Evolutionary conservation across 108 stramenopile genomes (phyloP), one percentile per base, ranked within the genome.

Genomic region (Cyclotella baltica): DNA sequence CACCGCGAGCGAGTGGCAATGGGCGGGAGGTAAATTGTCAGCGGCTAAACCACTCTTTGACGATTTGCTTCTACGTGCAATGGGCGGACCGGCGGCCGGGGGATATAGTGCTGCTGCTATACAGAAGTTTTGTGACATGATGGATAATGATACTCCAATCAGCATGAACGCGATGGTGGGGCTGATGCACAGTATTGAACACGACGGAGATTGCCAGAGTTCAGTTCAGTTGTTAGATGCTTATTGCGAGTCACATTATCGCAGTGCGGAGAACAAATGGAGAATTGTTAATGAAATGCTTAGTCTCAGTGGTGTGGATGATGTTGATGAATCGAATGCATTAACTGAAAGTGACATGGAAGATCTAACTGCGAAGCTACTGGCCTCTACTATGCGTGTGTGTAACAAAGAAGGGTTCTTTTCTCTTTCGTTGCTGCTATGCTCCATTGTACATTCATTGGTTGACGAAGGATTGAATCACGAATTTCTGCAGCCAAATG

Each of bases 41-140:
- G 78, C 59, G 9, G 72, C 84, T 8, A 78, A 89, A 70, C 90
- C 94, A 0, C 53, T 90, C 25, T 76, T 73, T 70, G 83, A 89
- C 16, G 91, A 95, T 77, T 64, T 95, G 30, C 86, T 83, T 3
- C 81, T 95, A 55, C 77, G 74, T 55, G 89, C 90, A 15, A 63
- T 85, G 75, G 84, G 84, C 4, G 65, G 83, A 10, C 66, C 73
- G 36, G 34, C 47, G 33, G 46, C 53, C 0, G 75, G 64, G 28
- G 85, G 80, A 36, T 68, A 27, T 20, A 68, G 73, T 28, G 16
- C 37, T 40, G 69, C 68, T 46, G 89, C 90, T 29, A 53, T 88
- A 36, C 46, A 43, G 8, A 62, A 87, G 43, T 90, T 90, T 62
- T 68, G 78, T 43, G 83, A 88, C 30, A 68, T 74, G 9, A 28